Evolutionary conservation across 805 yeast species (phyloP).

Genomic region (Tetrapisispora phaffii): DNA sequence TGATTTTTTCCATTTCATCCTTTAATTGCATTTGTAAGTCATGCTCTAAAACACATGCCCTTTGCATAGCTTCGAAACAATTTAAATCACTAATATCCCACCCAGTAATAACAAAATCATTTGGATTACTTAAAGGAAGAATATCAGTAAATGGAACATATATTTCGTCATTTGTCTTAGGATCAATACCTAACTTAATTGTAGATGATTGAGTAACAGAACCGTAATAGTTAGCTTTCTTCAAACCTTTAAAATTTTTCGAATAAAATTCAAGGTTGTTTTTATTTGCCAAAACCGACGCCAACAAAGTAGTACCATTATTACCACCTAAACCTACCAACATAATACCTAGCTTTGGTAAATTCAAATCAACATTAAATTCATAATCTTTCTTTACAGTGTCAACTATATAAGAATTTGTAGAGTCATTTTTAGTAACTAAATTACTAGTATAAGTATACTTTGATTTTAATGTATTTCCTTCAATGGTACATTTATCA

Average conservation of each 20-base stretch:
- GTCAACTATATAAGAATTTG: slow-evolving; percentile 51
- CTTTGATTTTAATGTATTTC: slow-evolving; percentile 42
- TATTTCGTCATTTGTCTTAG: slow-evolving; percentile 64
- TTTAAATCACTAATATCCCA: slow-evolving; percentile 83
- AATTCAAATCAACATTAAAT: slow-evolving; percentile 72
- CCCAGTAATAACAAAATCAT: slow-evolving; percentile 82
- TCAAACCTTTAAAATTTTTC: slow-evolving; percentile 54
- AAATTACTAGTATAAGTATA: slow-evolving; percentile 62
- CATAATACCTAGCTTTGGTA: slow-evolving; percentile 81
- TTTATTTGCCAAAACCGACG: slow-evolving; percentile 78
- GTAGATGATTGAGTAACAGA: slow-evolving; percentile 92
- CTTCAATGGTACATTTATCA: slow-evolving; percentile 42
- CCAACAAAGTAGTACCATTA: slow-evolving; percentile 86
- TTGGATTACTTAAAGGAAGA: slow-evolving; percentile 82
- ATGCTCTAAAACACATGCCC: slow-evolving; percentile 79
- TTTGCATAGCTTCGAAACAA: slow-evolving; percentile 67
- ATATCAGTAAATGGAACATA: slow-evolving; percentile 87
- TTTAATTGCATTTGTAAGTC: slow-evolving; percentile 71
- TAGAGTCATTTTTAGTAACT: slow-evolving; percentile 41
- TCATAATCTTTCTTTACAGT: slow-evolving; percentile 68
- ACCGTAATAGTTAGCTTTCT: slow-evolving; percentile 78
- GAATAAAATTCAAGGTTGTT: slow-evolving; percentile 68
- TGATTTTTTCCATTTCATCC: slow-evolving; percentile 48
- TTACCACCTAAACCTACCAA: slow-evolving; percentile 95
- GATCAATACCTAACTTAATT: slow-evolving; percentile 77